These are phyloP conservation scores for Aspergillus asperescens DNA, from an alignment of 495 filamentous ascomycete species.

Conservation along the genomic window DNA sequence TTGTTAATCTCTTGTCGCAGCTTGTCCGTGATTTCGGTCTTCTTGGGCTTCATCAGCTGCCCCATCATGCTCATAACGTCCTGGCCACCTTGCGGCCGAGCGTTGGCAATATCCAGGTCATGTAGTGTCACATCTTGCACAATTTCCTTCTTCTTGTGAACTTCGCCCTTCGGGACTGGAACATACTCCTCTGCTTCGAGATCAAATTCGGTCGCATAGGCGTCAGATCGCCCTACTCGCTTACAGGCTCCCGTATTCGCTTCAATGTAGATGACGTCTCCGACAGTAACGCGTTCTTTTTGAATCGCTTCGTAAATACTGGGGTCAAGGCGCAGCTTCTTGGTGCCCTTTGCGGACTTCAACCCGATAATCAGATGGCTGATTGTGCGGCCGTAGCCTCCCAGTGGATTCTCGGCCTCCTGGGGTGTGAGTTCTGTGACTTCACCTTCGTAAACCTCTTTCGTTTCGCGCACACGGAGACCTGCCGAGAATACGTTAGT, in stretches of 20 bases:
- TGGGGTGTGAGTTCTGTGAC: slow-evolving; percentile 95
- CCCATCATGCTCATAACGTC: slow-evolving; percentile 99
- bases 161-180: slow-evolving; percentile 95
- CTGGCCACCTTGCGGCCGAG: slow-evolving; percentile 89
- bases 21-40: slow-evolving; percentile 98
- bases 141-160: slow-evolving; percentile 99
- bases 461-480: slow-evolving; percentile 90
- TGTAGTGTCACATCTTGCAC: slow-evolving; percentile 98
- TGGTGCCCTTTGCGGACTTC: slow-evolving; percentile 88
- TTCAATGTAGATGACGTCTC: slow-evolving; percentile 98
- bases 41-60: slow-evolving; percentile 97
- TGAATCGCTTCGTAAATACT: slow-evolving; percentile 99
- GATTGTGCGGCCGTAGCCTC: slow-evolving; percentile 91
- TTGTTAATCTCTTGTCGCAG: slow-evolving; percentile 94
- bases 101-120: slow-evolving; percentile 93
- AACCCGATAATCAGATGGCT: slow-evolving; percentile 82
- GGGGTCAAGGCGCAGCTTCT: slow-evolving; percentile 93
- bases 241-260: slow-evolving; percentile 97
- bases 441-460: slow-evolving; percentile 96
- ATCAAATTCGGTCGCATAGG: slow-evolving; percentile 97
- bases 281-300: slow-evolving; percentile 91
- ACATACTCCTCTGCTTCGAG: slow-evolving; percentile 98
- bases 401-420: slow-evolving; percentile 95
- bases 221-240: slow-evolving; percentile 88
- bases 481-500: slow-evolving; percentile 38